Evolutionary conservation across 805 yeast species (phyloP).

Genomic region (Isabelozyma rhagii): DNA sequence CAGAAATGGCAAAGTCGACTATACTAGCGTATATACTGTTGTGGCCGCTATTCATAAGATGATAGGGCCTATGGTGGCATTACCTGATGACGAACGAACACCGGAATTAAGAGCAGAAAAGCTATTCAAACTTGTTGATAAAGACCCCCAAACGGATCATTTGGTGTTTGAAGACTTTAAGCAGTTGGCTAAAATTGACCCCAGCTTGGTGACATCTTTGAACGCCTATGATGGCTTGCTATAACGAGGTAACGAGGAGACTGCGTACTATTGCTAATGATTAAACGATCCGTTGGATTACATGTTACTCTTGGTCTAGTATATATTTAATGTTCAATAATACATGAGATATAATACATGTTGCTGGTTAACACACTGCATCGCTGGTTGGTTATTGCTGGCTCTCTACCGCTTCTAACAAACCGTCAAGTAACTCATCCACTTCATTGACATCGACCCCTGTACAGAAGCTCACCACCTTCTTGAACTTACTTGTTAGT

Average conservation of each 20-base stretch:
- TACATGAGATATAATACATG: not conserved
- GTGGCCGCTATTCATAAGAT: conserved; percentile 85
- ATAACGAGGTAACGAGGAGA: conserved; percentile 16
- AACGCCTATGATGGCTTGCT: conserved; percentile 80
- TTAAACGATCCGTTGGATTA: not conserved
- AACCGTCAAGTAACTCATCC: conserved; percentile 75
- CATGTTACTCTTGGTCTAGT: not conserved
- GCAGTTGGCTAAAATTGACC: conserved; percentile 75
- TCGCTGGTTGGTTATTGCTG: conserved; percentile 24
- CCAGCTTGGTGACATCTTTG: conserved; percentile 71
- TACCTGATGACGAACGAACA: conserved; percentile 85
- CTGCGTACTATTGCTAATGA: not conserved
- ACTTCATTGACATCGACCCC: conserved; percentile 81
- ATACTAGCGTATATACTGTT: conserved; percentile 75
- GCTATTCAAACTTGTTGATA: conserved; percentile 71
- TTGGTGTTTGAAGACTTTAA: conserved; percentile 83
- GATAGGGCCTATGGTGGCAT: conserved; percentile 91
- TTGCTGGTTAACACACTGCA: not conserved
- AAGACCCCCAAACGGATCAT: conserved; percentile 58
- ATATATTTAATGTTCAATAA: not conserved
- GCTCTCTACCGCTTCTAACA: conserved; percentile 87
- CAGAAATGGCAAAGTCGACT: conserved; percentile 70
- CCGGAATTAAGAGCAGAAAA: conserved; percentile 86
- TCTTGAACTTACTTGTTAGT: conserved; percentile 65
- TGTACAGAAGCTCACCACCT: conserved; percentile 86